These are phyloP conservation scores for Iris pallida DNA, from an alignment of 116 monocot genomes.

Conservation along the genomic window DNA sequence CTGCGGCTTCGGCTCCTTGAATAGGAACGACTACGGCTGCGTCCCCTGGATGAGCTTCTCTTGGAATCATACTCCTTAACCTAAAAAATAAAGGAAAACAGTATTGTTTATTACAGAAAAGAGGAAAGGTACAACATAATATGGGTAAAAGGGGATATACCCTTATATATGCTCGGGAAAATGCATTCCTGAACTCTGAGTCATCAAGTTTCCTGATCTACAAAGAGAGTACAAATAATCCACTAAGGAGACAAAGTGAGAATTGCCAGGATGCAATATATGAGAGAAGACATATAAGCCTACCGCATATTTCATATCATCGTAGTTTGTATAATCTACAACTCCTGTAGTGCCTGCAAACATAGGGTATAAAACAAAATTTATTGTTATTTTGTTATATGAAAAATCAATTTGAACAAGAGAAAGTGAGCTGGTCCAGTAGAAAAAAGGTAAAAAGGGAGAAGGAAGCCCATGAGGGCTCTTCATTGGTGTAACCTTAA, in stretches of 20 bases:
- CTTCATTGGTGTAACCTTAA: no score
- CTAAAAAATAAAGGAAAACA: neutral
- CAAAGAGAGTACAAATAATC: neutral
- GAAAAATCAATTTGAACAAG: no score
- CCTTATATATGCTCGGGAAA: slow-evolving; percentile 53
- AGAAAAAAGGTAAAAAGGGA: no score
- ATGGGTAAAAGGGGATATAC: slow-evolving; percentile 3
- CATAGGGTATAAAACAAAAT: neutral
- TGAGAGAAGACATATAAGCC: slow-evolving; percentile 4
- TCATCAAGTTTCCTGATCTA: slow-evolving; percentile 80
- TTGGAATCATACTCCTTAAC: slow-evolving; percentile 30
- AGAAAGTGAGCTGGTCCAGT: no score
- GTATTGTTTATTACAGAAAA: neutral
- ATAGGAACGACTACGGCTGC: slow-evolving; percentile 21
- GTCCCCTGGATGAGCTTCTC: slow-evolving; percentile 27
- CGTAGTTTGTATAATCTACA: slow-evolving; percentile 77
- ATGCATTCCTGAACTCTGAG: slow-evolving; percentile 72
- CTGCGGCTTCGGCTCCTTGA: slow-evolving; percentile 40
- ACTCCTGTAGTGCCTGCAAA: slow-evolving; percentile 58
- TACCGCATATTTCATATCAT: slow-evolving; percentile 92
- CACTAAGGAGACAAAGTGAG: neutral
- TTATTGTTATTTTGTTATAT: no score
- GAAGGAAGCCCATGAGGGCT: no score
- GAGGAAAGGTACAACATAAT: neutral
- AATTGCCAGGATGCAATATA: neutral